Conservation (phyloP, 805 yeast genomes). For the Clavispora vitiphila region DNA sequence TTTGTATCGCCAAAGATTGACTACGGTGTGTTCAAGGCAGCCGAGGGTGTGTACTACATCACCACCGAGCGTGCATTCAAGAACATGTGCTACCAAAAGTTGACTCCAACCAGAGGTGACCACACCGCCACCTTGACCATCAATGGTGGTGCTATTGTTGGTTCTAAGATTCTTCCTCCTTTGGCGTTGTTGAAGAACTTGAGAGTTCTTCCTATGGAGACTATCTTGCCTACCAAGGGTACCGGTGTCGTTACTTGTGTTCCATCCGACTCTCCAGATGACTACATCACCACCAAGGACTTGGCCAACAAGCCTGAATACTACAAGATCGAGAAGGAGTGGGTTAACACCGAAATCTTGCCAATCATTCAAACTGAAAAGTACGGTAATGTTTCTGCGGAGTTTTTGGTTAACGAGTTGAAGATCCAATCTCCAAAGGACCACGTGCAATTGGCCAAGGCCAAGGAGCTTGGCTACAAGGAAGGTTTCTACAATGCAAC, state of each 20-base stretch:
- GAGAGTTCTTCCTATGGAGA: slow-evolving; percentile 94
- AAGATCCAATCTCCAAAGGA: slow-evolving; percentile 96
- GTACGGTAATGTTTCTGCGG: slow-evolving; percentile 88
- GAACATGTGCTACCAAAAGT: slow-evolving; percentile 92
- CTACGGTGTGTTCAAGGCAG: slow-evolving; percentile 88
- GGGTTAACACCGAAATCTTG: slow-evolving; percentile 74
- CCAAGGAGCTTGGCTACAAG: slow-evolving; percentile 92
- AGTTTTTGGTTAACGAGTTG: slow-evolving; percentile 72
- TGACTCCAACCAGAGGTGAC: slow-evolving; percentile 84
- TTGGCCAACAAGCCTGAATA: slow-evolving; percentile 85
- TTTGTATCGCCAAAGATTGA: slow-evolving; percentile 92
- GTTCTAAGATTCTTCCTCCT: slow-evolving; percentile 85
- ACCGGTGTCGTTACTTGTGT: slow-evolving; percentile 99
- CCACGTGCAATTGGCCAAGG: slow-evolving; percentile 75
- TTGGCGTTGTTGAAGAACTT: slow-evolving; percentile 63
- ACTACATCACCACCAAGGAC: slow-evolving; percentile 80
- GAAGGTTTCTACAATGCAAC: slow-evolving; percentile 93
- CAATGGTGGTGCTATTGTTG: slow-evolving; percentile 71
- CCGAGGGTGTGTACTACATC: slow-evolving; percentile 66
- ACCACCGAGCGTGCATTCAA: slow-evolving; percentile 94
- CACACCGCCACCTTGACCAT: slow-evolving; percentile 56
- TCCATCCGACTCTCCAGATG: slow-evolving; percentile 99
- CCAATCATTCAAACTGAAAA: slow-evolving; percentile 75
- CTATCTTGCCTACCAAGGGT: slow-evolving; percentile 91
- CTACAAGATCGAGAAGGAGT: slow-evolving; percentile 76